These are phyloP conservation scores for Phyllosticta ampelicida DNA, from an alignment of 2,329 filamentous ascomycete genomes.

Conservation along the genomic window DNA sequence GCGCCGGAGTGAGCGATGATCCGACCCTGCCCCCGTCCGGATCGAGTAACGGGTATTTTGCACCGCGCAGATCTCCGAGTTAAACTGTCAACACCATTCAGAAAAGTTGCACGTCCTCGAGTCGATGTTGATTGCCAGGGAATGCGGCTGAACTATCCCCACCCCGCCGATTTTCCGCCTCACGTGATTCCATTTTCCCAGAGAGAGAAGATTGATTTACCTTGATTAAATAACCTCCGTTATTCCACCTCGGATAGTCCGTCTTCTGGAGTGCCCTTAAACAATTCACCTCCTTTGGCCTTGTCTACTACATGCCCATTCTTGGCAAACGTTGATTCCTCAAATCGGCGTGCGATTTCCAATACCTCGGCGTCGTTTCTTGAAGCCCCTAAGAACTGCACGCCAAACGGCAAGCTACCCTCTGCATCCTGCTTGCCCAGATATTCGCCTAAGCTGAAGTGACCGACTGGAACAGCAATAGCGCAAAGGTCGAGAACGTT, in stretches of 20 bases:
- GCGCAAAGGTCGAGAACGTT: constrained; percentile 47
- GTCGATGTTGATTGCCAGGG: neutral
- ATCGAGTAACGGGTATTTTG: neutral
- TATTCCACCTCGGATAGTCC: neutral
- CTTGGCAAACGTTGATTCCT: constrained; percentile 10
- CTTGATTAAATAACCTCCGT: neutral
- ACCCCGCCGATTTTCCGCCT: neutral
- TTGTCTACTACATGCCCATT: neutral
- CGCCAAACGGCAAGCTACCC: constrained; percentile 29
- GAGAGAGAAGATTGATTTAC: neutral
- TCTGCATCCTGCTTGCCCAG: constrained; percentile 17
- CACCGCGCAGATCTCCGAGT: neutral
- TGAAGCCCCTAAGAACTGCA: constrained; percentile 29
- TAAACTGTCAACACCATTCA: neutral
- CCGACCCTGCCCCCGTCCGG: neutral
- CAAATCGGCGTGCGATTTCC: constrained; percentile 27
- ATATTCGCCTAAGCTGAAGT: constrained; percentile 20
- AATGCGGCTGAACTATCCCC: neutral
- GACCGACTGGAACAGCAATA: constrained; percentile 39
- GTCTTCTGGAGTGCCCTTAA: neutral
- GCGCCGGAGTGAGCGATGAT: neutral
- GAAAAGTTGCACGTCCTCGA: neutral
- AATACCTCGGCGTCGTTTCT: constrained; percentile 31
- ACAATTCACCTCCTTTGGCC: neutral
- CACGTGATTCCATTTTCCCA: neutral